phyloP scores from a whole-genome alignment of 805 yeast species.

The Ogataea sp. region DNA sequence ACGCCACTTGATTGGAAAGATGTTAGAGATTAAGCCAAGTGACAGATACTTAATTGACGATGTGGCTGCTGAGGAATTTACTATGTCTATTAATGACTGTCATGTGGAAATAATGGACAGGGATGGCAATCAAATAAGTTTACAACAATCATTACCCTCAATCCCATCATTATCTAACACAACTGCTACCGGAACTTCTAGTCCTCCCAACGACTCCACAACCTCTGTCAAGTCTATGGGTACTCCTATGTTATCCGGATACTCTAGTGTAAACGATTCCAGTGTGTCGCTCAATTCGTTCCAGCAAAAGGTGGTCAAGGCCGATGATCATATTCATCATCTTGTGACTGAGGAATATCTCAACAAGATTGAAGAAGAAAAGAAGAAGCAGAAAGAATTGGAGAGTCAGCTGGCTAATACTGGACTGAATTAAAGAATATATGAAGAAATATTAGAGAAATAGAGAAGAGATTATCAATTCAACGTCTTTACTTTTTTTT shows the following conservation, averaged over 20 bases:
- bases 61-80: conserved; percentile 51
- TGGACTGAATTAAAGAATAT: background rate
- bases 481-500: no score
- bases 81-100: conserved; percentile 49
- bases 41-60: conserved; percentile 53
- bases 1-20: conserved; percentile 49
- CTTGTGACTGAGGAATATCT: conserved; percentile 61
- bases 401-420: background rate
- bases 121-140: conserved; percentile 1
- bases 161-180: background rate
- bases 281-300: no score
- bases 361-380: conserved; percentile 29
- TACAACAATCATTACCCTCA: background rate
- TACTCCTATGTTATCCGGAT: no score
- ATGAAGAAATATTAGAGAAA: no score
- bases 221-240: no score
- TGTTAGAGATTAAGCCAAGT: conserved; percentile 55
- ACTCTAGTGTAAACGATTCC: no score
- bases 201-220: no score
- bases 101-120: conserved; percentile 18
- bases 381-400: conserved; percentile 18
- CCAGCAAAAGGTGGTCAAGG: conserved; percentile 14
- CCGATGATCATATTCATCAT: conserved; percentile 52
- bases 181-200: background rate
- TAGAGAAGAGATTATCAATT: no score